Evolutionary conservation across 2,329 filamentous ascomycete species (phyloP), one percentile per base, ranked within the genome.

Genomic region (Penicillium psychrosexuale): DNA sequence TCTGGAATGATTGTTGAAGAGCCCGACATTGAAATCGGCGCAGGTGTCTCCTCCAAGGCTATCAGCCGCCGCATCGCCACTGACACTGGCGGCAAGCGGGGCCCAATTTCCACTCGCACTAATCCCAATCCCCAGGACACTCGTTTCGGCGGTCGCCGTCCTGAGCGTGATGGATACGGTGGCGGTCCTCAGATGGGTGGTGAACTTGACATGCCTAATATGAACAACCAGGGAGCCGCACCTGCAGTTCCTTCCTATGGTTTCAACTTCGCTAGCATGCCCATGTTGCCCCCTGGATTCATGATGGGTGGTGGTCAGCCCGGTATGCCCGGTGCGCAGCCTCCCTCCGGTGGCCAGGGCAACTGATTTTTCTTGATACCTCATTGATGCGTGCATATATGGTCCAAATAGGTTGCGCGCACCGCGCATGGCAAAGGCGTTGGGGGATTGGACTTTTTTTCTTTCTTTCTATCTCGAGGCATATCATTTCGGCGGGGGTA

Each of bases 21-120:
- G 75, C 94, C 94, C 3, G 94, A 99, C 69, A 99, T 99, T 66
- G 94, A 99, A 75, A 99, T 99, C 55, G 94, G 94, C 50, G 92
- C 93, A 17, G 94, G 94, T 53, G 95, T 99, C 13, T 97, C 92
- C 17, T 97, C 91, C 40, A 99, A 99, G 79, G 78, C 78, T 33
- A 80, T 80, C 66, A 79, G 77, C 61, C 72, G 78, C 63, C 77
- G 78, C 34, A 80, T 80, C 66, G 76, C 77, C 30, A 80, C 78
- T 37, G 78, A 80, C 59, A 74, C 75, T 50, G 77, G 78, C 47
- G 78, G 78, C 55, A 75, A 77, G 58, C 77, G 76, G 28, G 78
- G 78, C 5, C 78, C 78, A 13, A 72, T 78, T 30, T 80, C 78
- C 6, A 74, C 76, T 31, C 76, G 76, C 12, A 68, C 68, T 8